Evolutionary conservation across 1,139 yeast genomes (phyloP), one percentile per base, ranked within the genome.

Genomic region (Geotrichum aggregatum): DNA sequence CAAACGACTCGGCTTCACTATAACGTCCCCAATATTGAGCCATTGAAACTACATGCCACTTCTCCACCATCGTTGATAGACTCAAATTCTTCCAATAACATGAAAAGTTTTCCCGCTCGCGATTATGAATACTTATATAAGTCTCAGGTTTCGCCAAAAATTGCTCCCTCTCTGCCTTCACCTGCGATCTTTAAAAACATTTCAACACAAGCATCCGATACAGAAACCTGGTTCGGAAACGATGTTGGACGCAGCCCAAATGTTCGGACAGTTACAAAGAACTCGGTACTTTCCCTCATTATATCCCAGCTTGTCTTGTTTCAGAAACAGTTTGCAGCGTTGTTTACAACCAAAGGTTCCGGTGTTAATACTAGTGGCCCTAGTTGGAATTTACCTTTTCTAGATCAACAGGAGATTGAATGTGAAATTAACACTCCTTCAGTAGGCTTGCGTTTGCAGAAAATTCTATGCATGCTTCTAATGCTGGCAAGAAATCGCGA

Each of bases 241-340:
- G 28, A 24, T 24, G 7, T 24, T 24, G 28, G 8, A 24, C 5
- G 8, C 28, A 24, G 5, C 8, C 28, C 5, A 5, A 5, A 24
- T 5, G 44, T 24, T 18, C 21, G 30, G 24, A 21, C 33, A 18
- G 2, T n/a, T 5, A 31, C 24, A 2, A 28, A 40, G 6, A 5
- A 22, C 11, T 7, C 33, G n/a, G 33, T 8, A 2, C 24, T 10
- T 10, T 40, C 44, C 5, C 44, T 28, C 4, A 14, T 40, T 13
- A 21, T 40, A 6, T n/a, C 44, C 3, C 44, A 40, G 24, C 33
- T 40, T 13, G 44, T 40, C 8, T 21, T 40, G 44, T 40, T 40
- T 22, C 44, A 40, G 11, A 21, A 18, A 4, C 19, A 24, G 16
- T 40, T 40, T 22, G 14, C 11, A 22, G 19, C 30, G 18, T 18